These are phyloP conservation scores for Fraxinus pennsylvanica DNA, from an alignment of 257 asterid species.

Conservation along the genomic window DNA sequence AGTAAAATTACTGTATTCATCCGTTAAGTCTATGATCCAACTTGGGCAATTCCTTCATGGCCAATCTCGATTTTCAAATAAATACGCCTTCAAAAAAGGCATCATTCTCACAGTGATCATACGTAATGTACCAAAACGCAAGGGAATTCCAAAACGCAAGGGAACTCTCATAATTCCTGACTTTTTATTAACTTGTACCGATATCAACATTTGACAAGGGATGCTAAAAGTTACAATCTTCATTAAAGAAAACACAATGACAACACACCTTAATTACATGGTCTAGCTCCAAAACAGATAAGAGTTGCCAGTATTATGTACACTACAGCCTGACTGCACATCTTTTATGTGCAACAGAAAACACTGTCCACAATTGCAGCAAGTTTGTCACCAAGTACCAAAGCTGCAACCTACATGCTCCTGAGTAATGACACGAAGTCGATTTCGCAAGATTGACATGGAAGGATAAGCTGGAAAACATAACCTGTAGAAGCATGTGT, in stretches of 20 bases:
- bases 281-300: conserved; percentile 30
- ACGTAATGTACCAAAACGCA: not conserved
- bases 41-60: not conserved
- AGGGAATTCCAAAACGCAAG: not conserved
- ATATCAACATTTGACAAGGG: conserved; percentile 37
- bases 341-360: conserved; percentile 49
- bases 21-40: not conserved
- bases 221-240: conserved; percentile 29
- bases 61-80: not conserved
- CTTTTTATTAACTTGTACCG: conserved; percentile 10
- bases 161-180: not conserved
- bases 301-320: conserved; percentile 1
- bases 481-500: conserved; percentile 89
- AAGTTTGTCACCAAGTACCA: conserved; percentile 68
- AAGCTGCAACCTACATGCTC: conserved; percentile 78
- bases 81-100: too few relatives aligned
- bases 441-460: too few relatives aligned
- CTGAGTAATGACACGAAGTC: too few relatives aligned
- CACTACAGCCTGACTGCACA: not conserved
- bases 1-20: too few relatives aligned
- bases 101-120: too few relatives aligned
- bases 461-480: conserved; percentile 70
- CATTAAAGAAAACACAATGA: conserved; percentile 23
- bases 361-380: conserved; percentile 17
- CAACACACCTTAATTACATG: conserved; percentile 29